These are phyloP conservation scores for Fraxinus velutina DNA, from an alignment of 305 asterid genomes.

Conservation along the genomic window DNA sequence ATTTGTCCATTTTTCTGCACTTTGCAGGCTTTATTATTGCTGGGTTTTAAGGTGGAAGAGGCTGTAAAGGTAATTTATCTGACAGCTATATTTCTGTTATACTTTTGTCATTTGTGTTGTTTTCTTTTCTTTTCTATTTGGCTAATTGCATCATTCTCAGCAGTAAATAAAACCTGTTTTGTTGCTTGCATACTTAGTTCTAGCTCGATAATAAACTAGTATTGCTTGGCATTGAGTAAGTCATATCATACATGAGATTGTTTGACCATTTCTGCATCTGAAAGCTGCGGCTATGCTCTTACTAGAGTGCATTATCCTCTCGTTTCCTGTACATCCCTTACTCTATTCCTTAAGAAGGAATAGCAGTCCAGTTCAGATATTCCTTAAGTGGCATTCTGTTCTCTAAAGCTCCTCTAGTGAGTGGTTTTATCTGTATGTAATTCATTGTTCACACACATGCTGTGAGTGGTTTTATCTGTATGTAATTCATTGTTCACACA, in stretches of 20 bases:
- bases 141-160: not conserved
- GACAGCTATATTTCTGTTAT: not conserved
- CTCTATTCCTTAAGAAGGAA: not conserved
- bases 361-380: not conserved
- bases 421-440: not conserved
- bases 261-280: not conserved
- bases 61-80: slow-evolving; percentile 52
- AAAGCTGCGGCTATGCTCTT: not conserved
- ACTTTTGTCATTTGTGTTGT: not conserved
- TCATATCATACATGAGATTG: not conserved
- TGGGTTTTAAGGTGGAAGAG: slow-evolving; percentile 74
- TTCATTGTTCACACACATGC: too few species aligned
- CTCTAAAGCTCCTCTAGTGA: not conserved
- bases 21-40: slow-evolving; percentile 71
- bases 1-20: slow-evolving; percentile 1
- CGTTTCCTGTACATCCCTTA: not conserved
- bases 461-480: not conserved
- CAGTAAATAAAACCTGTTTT: not conserved
- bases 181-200: not conserved
- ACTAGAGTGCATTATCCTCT: not conserved
- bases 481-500: not conserved
- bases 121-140: not conserved
- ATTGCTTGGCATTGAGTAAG: not conserved
- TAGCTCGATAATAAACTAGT: not conserved
- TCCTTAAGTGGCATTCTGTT: not conserved